Conservation (phyloP, 1,284 basidiomycete species). For the Ustilago loliicola region DNA sequence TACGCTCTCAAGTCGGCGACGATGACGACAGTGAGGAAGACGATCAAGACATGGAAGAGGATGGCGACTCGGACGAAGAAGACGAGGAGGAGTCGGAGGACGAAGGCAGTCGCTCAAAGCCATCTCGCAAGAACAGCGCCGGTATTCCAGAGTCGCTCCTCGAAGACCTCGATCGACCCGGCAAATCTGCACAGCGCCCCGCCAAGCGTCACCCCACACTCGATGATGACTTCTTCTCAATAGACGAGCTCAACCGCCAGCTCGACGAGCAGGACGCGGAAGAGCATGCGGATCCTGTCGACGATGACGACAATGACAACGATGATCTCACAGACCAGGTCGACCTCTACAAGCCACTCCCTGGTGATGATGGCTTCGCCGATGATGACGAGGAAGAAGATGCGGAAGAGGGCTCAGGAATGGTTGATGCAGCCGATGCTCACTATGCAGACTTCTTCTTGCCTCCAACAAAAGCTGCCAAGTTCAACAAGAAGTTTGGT, state of each 20-base stretch:
- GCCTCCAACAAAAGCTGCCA: slow-evolving; percentile 46
- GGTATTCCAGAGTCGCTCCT: slow-evolving; percentile 72
- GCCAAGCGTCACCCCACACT: slow-evolving; percentile 75
- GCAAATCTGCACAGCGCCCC: slow-evolving; percentile 22
- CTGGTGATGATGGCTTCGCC: slow-evolving; percentile 40
- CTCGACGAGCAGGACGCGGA: slow-evolving; percentile 82
- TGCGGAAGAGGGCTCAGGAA: slow-evolving; percentile 31
- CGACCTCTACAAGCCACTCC: slow-evolving; percentile 66
- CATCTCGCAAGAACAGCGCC: slow-evolving; percentile 73
- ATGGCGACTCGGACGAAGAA: slow-evolving; percentile 35
- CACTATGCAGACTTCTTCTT: slow-evolving; percentile 76
- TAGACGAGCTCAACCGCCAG: slow-evolving; percentile 88
- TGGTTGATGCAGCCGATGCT: slow-evolving; percentile 64
- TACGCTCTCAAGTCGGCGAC: slow-evolving; percentile 40
- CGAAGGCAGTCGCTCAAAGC: slow-evolving; percentile 75
- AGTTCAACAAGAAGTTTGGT: slow-evolving; percentile 53
- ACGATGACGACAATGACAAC: slow-evolving; percentile 70
- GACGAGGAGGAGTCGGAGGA: slow-evolving; percentile 33
- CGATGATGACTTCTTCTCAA: slow-evolving; percentile 94
- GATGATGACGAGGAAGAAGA: slow-evolving; percentile 54
- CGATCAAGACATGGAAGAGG: slow-evolving; percentile 42
- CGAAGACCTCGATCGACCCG: slow-evolving; percentile 57
- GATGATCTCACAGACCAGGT: slow-evolving; percentile 74
- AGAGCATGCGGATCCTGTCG: slow-evolving; percentile 75
- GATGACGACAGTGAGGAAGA: slow-evolving; percentile 33